These are phyloP conservation scores for Kregervanrija delftensis DNA, from an alignment of 805 yeast genomes.

Conservation along the genomic window DNA sequence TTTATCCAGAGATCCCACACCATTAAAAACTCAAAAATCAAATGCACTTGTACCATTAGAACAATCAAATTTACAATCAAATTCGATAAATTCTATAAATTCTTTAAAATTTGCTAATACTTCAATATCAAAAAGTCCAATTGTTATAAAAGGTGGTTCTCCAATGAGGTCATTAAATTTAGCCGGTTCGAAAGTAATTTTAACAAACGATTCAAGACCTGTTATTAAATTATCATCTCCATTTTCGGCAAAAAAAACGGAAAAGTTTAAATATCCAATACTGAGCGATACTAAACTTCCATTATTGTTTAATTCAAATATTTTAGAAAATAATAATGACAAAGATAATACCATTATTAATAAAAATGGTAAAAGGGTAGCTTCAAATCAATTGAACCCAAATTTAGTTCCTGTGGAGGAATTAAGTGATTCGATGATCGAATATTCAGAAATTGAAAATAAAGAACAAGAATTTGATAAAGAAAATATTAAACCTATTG, in stretches of 20 bases:
- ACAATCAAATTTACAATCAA: slow-evolving; percentile 1
- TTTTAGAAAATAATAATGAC: too few species aligned
- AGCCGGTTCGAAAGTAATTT: not conserved
- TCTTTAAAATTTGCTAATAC: slow-evolving; percentile 8
- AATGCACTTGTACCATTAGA: not conserved
- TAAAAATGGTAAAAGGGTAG: slow-evolving; percentile 1
- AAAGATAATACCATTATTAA: too few species aligned
- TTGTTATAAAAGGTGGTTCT: slow-evolving; percentile 24
- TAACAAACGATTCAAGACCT: too few species aligned
- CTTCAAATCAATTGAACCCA: slow-evolving; percentile 5
- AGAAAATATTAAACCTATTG: slow-evolving; percentile 3
- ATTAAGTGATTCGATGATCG: slow-evolving; percentile 21
- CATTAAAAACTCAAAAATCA: slow-evolving; percentile 1
- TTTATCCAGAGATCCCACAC: slow-evolving; percentile 9
- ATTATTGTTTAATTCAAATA: too few species aligned
- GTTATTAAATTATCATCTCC: too few species aligned
- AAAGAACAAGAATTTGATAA: slow-evolving; percentile 5
- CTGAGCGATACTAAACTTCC: too few species aligned
- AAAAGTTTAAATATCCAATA: too few species aligned
- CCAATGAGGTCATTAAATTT: slow-evolving; percentile 14
- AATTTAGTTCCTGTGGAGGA: slow-evolving; percentile 17
- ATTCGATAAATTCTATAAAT: not conserved
- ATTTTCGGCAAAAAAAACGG: too few species aligned
- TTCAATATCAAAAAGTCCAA: slow-evolving; percentile 20
- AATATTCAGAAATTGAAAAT: slow-evolving; percentile 10